Conservation (phyloP, 192 early-diverging fungal species). For the Umbelopsis sp. region DNA sequence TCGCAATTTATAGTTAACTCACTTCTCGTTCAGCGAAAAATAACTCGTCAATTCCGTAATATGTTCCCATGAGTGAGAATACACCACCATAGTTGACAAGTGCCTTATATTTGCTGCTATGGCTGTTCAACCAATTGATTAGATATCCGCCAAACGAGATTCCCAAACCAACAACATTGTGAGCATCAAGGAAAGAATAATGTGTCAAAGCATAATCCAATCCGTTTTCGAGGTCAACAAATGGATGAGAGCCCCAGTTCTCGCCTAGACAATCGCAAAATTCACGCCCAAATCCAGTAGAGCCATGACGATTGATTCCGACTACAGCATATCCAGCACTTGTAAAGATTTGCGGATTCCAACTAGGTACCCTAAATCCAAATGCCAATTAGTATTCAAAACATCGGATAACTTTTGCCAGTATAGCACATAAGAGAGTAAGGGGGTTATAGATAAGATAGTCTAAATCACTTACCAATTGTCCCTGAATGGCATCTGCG, state of each 20-base stretch:
- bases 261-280: slow-evolving; percentile 65
- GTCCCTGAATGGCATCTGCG: slow-evolving; percentile 66
- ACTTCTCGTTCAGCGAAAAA: slow-evolving; percentile 78
- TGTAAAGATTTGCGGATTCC: slow-evolving; percentile 73
- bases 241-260: slow-evolving; percentile 76
- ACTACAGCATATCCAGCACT: slow-evolving; percentile 66
- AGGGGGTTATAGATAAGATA: too few relatives aligned
- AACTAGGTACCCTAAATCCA: slow-evolving; percentile 42
- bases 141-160: slow-evolving; percentile 79
- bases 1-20: neutral
- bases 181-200: slow-evolving; percentile 53
- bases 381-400: too few relatives aligned
- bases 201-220: slow-evolving; percentile 54
- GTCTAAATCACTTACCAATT: slow-evolving; percentile 35
- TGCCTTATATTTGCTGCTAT: slow-evolving; percentile 60
- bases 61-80: slow-evolving; percentile 57
- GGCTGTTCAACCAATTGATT: slow-evolving; percentile 79
- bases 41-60: slow-evolving; percentile 77
- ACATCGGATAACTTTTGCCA: too few relatives aligned
- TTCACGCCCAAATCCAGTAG: slow-evolving; percentile 69
- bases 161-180: slow-evolving; percentile 59
- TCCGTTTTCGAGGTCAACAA: slow-evolving; percentile 71
- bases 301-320: slow-evolving; percentile 73
- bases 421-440: too few relatives aligned
- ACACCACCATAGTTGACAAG: slow-evolving; percentile 73